phyloP scores from a whole-genome alignment of 371 early-diverging fungal species.

The Syncephalastrum monosporum region DNA sequence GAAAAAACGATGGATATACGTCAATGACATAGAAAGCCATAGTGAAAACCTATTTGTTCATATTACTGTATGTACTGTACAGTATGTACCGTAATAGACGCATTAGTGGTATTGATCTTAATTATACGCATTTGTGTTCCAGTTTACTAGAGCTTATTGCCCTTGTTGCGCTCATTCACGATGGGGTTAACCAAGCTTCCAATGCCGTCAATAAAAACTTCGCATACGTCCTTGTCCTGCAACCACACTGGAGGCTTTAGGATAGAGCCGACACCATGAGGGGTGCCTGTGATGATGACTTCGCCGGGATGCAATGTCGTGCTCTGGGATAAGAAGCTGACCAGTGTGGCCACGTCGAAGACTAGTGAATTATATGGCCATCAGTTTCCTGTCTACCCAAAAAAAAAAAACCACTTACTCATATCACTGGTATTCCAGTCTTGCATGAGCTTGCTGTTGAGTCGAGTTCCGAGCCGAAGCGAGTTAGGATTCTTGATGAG shows the following conservation, averaged over 20 bases:
- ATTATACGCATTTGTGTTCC: too few relatives aligned
- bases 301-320: conserved; percentile 60
- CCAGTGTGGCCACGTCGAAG: conserved; percentile 21
- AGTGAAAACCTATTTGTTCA: too few relatives aligned
- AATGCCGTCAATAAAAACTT: conserved; percentile 53
- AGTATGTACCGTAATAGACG: too few relatives aligned
- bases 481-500: conserved; percentile 51
- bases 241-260: conserved; percentile 52
- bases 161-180: conserved; percentile 13
- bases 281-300: conserved; percentile 63
- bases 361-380: conserved; percentile 5
- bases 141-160: conserved; percentile 6
- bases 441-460: conserved; percentile 56
- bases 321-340: conserved; percentile 57
- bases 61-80: too few relatives aligned
- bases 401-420: conserved; percentile 33
- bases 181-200: conserved; percentile 54
- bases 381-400: neutral
- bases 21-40: too few relatives aligned
- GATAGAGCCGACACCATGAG: conserved; percentile 56
- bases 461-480: conserved; percentile 35
- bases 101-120: too few relatives aligned
- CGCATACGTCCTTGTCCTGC: conserved; percentile 53
- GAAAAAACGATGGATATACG: too few relatives aligned
- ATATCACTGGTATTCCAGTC: conserved; percentile 55